Evolutionary conservation across 306 rosid genomes (phyloP), one percentile per base, ranked within the genome.

Genomic region (Spatholobus suberectus): DNA sequence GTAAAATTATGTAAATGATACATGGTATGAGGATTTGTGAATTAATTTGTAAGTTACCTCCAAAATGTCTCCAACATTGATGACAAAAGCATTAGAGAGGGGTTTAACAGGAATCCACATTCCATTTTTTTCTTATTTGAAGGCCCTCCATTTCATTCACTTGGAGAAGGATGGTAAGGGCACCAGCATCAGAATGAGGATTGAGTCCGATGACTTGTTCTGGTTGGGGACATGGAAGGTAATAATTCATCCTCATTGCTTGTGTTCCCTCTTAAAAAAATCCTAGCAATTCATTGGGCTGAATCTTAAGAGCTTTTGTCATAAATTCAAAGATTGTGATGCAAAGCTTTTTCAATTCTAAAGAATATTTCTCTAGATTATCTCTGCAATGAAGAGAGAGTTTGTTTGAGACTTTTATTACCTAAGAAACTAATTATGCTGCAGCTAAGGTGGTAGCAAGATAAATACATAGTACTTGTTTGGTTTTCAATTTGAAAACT

Each of bases 161-260:
- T n/a, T n/a, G n/a, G n/a, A n/a, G n/a, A n/a, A n/a, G n/a, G n/a
- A n/a, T n/a, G n/a, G n/a, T n/a, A n/a, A n/a, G n/a, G n/a, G n/a
- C n/a, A n/a, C n/a, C n/a, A n/a, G n/a, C n/a, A n/a, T n/a, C n/a
- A n/a, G n/a, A n/a, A n/a, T n/a, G n/a, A n/a, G n/a, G n/a, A 15
- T 51, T 65, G 0, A 87, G 63, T 21, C 91, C 91, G 20, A 88
- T 86, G 17, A 82, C 88, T 46, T 75, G 14, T 58, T 80, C 88
- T 1, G 91, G 88, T 41, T 82, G 57, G 8, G 91, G 88, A 62
- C 93, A 90, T 7, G 87, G 88, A 40, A 90, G 91, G 49, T 83
- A 90, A 44, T 84, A 88, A 86, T 87, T 90, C 79, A 90, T 75
- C 72, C 90, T 84, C 86, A 86, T 84, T 5, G 79, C 6, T 41